These are phyloP conservation scores for Populus deltoides DNA, from an alignment of 345 rosid species.

Conservation along the genomic window DNA sequence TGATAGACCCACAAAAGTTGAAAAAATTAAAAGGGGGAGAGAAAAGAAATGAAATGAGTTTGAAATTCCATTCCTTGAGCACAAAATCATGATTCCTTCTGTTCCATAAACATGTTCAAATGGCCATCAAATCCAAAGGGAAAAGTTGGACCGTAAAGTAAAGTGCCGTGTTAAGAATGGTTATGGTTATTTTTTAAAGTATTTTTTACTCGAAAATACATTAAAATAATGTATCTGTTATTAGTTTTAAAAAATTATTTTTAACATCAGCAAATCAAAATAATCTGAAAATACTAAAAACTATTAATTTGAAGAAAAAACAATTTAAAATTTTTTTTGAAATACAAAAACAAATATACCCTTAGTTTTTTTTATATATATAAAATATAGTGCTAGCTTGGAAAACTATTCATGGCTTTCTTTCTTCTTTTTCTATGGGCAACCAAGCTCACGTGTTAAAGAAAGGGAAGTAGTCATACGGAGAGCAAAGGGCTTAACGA, in stretches of 20 bases:
- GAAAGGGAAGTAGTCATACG: background rate
- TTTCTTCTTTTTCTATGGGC: too few relatives aligned
- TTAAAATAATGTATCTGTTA: too few relatives aligned
- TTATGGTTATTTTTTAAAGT: too few relatives aligned
- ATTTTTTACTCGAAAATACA: too few relatives aligned
- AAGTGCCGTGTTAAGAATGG: too few relatives aligned
- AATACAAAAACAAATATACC: too few relatives aligned
- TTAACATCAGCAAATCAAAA: rapidly evolving
- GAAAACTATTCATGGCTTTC: background rate
- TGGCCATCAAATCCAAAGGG: constrained; percentile 3
- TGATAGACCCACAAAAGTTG: background rate
- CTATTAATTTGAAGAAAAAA: too few relatives aligned
- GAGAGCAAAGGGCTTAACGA: too few relatives aligned
- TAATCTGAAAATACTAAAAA: rapidly evolving
- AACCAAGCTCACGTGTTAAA: background rate
- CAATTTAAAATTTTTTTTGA: too few relatives aligned
- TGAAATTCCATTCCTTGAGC: constrained; percentile 1
- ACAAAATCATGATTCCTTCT: background rate
- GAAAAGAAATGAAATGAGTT: background rate
- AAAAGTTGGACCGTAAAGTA: background rate
- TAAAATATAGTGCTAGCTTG: background rate
- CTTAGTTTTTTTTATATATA: too few relatives aligned
- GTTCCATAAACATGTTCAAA: background rate
- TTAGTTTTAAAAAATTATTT: too few relatives aligned
- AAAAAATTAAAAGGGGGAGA: background rate